Evolutionary conservation across 2,329 filamentous ascomycete species (phyloP).

Genomic region (Ophiostoma sp.): DNA sequence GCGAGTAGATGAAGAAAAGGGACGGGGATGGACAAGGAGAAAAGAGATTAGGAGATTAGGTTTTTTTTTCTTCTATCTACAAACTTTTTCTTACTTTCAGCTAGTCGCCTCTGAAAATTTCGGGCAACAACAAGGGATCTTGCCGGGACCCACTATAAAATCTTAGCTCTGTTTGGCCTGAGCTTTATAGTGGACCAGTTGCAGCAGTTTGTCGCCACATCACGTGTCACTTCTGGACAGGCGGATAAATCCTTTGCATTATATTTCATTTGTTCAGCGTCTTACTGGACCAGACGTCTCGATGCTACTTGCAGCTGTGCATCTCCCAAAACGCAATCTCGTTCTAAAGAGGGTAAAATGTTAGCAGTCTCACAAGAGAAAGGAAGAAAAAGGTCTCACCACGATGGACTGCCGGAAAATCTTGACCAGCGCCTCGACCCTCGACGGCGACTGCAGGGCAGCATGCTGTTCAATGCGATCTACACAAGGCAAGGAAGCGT

Average conservation of each 20-base stretch:
- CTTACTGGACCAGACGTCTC: background rate
- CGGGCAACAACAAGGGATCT: slow-evolving; percentile 16
- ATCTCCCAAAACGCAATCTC: slow-evolving; percentile 73
- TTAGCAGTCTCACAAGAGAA: background rate
- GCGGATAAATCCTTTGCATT: background rate
- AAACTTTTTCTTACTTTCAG: slow-evolving; percentile 25
- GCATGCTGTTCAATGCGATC: slow-evolving; percentile 62
- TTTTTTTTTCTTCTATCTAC: slow-evolving; percentile 27
- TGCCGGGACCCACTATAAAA: slow-evolving; percentile 14
- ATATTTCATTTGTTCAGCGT: background rate
- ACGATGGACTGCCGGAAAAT: slow-evolving; percentile 87
- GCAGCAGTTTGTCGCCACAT: slow-evolving; percentile 22
- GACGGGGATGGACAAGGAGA: slow-evolving; percentile 19
- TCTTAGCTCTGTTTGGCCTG: slow-evolving; percentile 27
- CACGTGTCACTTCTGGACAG: slow-evolving; percentile 17
- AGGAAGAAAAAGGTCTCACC: slow-evolving; percentile 43
- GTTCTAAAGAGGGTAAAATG: slow-evolving; percentile 46
- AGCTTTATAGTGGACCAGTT: background rate
- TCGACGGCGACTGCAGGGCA: slow-evolving; percentile 62
- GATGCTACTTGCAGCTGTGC: slow-evolving; percentile 33
- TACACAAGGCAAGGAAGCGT: slow-evolving; percentile 33
- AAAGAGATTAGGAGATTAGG: slow-evolving; percentile 18
- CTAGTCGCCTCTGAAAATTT: slow-evolving; percentile 21
- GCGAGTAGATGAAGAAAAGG: slow-evolving; percentile 6
- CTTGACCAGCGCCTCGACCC: slow-evolving; percentile 74